Base-by-base conservation (phyloP, 129 eudicot genomes). In the Gnaphalium uliginosum region DNA sequence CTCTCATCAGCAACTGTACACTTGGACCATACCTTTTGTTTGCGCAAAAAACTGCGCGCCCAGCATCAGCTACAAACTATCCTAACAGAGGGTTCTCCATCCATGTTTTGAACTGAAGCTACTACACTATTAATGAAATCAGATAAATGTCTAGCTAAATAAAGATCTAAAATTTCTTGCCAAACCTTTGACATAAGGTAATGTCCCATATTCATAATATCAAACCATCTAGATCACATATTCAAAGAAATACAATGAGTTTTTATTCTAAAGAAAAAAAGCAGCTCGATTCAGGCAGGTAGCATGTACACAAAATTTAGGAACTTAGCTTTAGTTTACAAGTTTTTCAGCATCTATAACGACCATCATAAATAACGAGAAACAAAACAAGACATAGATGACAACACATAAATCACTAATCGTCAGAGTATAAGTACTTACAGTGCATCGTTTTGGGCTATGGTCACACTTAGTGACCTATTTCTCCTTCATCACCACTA, bases 401-500 rank as follows among this genome's bases (percentile, higher is more conserved):
- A 10, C 0, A 64, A 13, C 18, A 24, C 21, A 32, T 0, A 14
- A 7, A 18, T 17, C n/a, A n/a, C 46, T 6, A 54, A 37, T 6
- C 19, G 41, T 67, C 32, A 21, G 39, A 35, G 13, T 33, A 22
- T 68, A 68, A 68, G 73, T 59, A 23, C 73, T 33, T 14, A 24
- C n/a, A 4, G 29, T 22, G 8, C 11, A n/a, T 10, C 1, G 35
- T 68, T 68, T 39, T 13, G 13, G 0, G 37, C 56, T 50, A 15
- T 50, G 17, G 56, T 19, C 79, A 33, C 39, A 33, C 39, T 33
- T 33, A 33, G 39, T 33, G 39, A 2, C 4, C 39, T 2, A 79
- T 63, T 41, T 82, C 85, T 41, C 71, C 92, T 35, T 74, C 89
- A 64, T 76, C 93, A 30, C 78, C 94, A 74, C 90, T 87, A 67